These are phyloP conservation scores for Tetracladium maxilliforme DNA, from an alignment of 2,329 filamentous ascomycete species.

Conservation along the genomic window DNA sequence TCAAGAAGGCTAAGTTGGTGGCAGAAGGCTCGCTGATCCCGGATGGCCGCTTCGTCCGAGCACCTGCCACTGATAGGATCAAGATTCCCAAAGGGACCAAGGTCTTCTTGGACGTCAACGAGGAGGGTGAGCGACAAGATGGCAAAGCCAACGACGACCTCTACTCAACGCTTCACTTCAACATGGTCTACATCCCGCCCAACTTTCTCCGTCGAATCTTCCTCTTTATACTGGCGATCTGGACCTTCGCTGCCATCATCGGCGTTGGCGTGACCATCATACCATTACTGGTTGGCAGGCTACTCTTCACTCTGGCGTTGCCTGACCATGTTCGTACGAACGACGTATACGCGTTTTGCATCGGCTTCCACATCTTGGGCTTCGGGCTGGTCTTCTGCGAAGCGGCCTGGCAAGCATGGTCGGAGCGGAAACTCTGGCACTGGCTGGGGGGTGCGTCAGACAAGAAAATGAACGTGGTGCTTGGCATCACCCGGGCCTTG, in stretches of 20 bases:
- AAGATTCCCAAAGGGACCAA: conserved; percentile 73
- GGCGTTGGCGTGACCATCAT: conserved; percentile 77
- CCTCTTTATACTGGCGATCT: conserved; percentile 78
- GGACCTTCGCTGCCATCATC: conserved; percentile 81
- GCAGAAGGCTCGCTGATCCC: no score
- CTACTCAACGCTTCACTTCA: no score
- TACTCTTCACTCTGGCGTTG: conserved; percentile 59
- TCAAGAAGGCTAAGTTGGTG: no score
- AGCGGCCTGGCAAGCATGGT: conserved; percentile 14
- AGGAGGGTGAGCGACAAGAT: conserved; percentile 50
- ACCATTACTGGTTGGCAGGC: conserved; percentile 72
- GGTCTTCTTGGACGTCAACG: conserved; percentile 68
- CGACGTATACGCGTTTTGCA: conserved; percentile 91
- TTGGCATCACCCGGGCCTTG: conserved; percentile 11
- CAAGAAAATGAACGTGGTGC: conserved; percentile 16
- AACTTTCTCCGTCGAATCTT: conserved; percentile 69
- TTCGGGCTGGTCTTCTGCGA: conserved; percentile 34
- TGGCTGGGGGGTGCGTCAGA: no score
- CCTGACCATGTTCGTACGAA: conserved; percentile 65
- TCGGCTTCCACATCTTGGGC: conserved; percentile 73
- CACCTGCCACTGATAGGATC: conserved; percentile 90
- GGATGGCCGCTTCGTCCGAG: conserved; percentile 73
- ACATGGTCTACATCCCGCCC: conserved; percentile 67
- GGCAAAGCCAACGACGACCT: conserved; percentile 37
- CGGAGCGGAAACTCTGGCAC: conserved; percentile 11